Base-by-base conservation (phyloP, 2,329 filamentous ascomycete species). In the Penicillium sp. region DNA sequence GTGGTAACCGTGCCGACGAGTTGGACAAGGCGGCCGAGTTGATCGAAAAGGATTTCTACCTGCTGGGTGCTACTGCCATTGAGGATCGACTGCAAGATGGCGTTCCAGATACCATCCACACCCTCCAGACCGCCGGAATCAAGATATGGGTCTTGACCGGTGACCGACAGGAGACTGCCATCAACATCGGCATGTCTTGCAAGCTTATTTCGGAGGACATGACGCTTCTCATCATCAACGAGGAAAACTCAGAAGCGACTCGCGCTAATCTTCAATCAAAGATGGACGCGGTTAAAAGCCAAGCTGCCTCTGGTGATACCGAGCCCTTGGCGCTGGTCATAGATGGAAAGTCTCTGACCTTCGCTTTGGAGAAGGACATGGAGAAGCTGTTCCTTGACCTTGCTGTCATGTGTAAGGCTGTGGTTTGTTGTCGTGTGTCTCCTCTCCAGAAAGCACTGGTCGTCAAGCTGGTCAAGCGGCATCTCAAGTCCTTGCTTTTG, bases 141-240 rank as follows among this genome's bases (percentile, higher is more conserved):
- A 99, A 99, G 79, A 89, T 99, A 58, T 99, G 95, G 95, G 95
- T 99, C 22, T 79, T 99, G 76, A 99, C 95, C 42, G 95, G 95
- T 70, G 95, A 99, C 81, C 87, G 95, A 71, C 96, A 99, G 79
- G 95, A 99, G 78, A 99, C 95, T 30, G 95, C 95, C 59, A 99
- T 99, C 85, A 99, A 99, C 76, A 99, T 99, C 68, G 95, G 96
- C 66, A 99, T 99, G 95, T 97, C 93, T 76, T 99, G 95, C 80
- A 98, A 98, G 80, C 85, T 99, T 53, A 92, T 99, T 62, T 97
- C 93, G 68, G 95, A 99, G 78, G 96, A 99, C 71, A 99, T 99
- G 95, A 97, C 95, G 73, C 84, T 99, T 11, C 82, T 99, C 57
- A 97, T 99, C 69, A 85, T 99, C 72, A 99, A 99, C 72, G 95